Evolutionary conservation across 768 basidiomycete genomes (phyloP).

Genomic region (Lactifluus piperatus): DNA sequence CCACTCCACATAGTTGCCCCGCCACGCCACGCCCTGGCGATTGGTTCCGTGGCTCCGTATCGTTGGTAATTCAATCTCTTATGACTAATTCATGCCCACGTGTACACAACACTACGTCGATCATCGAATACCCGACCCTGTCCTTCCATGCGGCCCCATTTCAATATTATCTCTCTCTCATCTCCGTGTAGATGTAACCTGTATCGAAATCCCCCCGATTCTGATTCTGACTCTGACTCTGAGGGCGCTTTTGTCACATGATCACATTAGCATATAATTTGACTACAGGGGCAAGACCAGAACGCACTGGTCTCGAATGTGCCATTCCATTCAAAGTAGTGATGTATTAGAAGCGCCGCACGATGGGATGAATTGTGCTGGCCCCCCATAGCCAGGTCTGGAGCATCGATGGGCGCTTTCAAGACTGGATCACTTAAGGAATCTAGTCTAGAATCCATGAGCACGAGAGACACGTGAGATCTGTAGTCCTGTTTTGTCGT

Average conservation of each 20-base stretch:
- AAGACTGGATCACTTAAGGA: conserved; percentile 8
- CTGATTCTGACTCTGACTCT: neutral
- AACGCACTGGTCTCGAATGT: conserved; percentile 12
- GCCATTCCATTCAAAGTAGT: conserved; percentile 19
- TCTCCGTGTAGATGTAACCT: conserved; percentile 4
- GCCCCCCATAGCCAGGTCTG: neutral
- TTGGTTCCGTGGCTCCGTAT: too few relatives aligned
- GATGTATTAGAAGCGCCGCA: conserved; percentile 6
- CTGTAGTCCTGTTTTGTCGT: neutral
- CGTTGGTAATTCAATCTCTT: neutral
- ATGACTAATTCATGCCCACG: neutral
- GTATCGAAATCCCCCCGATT: neutral
- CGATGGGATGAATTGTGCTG: neutral
- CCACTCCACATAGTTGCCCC: too few relatives aligned
- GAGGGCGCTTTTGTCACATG: neutral
- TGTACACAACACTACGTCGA: neutral
- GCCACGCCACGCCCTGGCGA: too few relatives aligned
- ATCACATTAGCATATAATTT: neutral
- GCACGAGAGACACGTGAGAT: conserved; percentile 4
- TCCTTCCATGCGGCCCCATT: too few relatives aligned
- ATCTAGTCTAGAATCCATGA: conserved; percentile 19
- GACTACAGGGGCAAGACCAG: neutral
- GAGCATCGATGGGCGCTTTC: neutral
- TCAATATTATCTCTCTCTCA: neutral
- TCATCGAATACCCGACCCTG: conserved; percentile 5